Evolutionary conservation across 441 rosid genomes (phyloP), one percentile per base, ranked within the genome.

Genomic region (Syzygium syzygioides): DNA sequence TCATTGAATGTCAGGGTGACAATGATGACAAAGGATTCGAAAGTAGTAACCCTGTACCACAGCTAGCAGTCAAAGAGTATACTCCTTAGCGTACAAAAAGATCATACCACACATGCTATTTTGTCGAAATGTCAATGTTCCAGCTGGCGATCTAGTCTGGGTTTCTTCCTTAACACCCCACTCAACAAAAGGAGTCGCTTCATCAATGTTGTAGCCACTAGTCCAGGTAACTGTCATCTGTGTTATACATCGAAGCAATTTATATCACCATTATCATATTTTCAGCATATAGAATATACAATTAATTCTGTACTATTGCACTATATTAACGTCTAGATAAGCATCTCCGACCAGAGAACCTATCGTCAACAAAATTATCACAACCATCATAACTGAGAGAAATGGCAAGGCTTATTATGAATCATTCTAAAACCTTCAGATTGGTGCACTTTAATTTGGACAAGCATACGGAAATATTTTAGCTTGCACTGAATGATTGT

Each of bases 221-320:
- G 99, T 98, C 99, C 99, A 98, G 41, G 99, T 98, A 32, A 97
- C 95, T 0, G 98, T 95, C 98, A 96, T 96, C 98, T 98, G 92
- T 3, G 6, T 41, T 23, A 41, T 52, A 76, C 83, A 76, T 76
- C 1, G 0, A 45, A 76, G 83, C n/a, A 76, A 76, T 23, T 76
- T 76, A 41, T 71, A 37, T 37, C 50, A 71, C 80, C 80, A 37
- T 71, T 3, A 20, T 37, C 80, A 37, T 20, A 19, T 71, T 37
- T 71, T 71, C 15, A 41, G 80, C 52, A 71, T 37, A 71, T 19
- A 37, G 50, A 37, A 37, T 32, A 71, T 50, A 71, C 50, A 71
- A 28, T 71, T 37, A 45, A n/a, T 71, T 71, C 80, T 11, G 50
- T 71, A 71, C 50, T 20, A 37, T 20, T 71, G 28, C 50, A 37